Evolutionary conservation across 768 basidiomycete genomes (phyloP), one percentile per base, ranked within the genome.

Genomic region (Lactarius hengduanensis): DNA sequence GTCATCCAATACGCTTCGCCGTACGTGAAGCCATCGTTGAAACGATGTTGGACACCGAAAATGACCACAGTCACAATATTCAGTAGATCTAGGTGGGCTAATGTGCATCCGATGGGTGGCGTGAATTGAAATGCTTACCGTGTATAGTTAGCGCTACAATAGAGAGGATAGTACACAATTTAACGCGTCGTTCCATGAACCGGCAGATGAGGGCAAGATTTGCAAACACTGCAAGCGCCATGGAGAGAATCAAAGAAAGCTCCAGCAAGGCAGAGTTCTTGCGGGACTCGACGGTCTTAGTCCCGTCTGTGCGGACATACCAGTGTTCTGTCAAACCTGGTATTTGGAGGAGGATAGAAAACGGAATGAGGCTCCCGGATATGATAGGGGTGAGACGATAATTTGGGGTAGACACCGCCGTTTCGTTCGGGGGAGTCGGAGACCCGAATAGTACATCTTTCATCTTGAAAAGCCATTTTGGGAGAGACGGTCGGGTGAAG

Each of bases 291-390:
- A 87, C 76, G 4, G 77, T 74, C 30, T 80, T 50, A 65, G 82
- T 76, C 22, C 78, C 73, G 36, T 79, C 76, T 0, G 84, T 90
- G 7, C 81, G 81, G 64, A 89, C 82, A 68, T 87, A 91, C 91
- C 90, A 91, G 61, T 83, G 81, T 65, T 86, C 87, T 1, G 90
- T 93, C 13, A 93, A 76, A 18, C 89, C 88, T 0, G 92, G 92
- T 34, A 94, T 90, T 71, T 90, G 89, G 36, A 94, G 80, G n/a
- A 94, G 80, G 58, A 93, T 89, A 20, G 88, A 84, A 71, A 94
- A 91, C 0, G 90, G 89, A 43, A 90, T 84, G 66, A 86, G 74
- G 47, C 89, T 79, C 22, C 87, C 88, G 16, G 90, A 85, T 10
- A 91, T 64, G 50, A 91, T 86, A 0, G 89, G 89, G 5, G 85